Base-by-base conservation (phyloP, 2,329 filamentous ascomycete genomes). In the Ceratocystis huliohia region DNA sequence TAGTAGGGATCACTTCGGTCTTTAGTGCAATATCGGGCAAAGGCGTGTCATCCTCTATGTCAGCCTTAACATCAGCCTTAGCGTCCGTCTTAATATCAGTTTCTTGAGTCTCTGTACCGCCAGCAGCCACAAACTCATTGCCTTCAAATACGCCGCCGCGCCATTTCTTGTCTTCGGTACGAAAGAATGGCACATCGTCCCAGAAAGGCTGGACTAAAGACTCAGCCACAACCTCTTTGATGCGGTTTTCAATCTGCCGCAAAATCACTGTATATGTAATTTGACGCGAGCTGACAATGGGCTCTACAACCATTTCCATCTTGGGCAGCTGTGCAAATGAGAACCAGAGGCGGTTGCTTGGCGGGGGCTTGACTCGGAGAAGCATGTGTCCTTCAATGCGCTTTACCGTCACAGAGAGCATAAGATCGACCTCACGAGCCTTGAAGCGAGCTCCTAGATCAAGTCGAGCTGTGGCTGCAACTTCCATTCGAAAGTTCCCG, bases 291-390 rank as follows among this genome's bases (percentile, higher is more conserved):
- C 92, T 96, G 63, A 99, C 91, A 70, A 99, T 92, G 2, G 94
- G 94, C 74, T 97, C 91, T 56, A 97, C 90, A n/a, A 85, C 85
- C 81, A 96, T 86, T 69, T 96, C 91, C 78, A 99, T 88, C 73
- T 93, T 92, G 20, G 94, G 94, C 81, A 91, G 89, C n/a, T 85
- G 85, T 73, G 95, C 89, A 73, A 99, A 99, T 0, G 91, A 88
- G 70, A 97, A 84, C 94, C 94, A 99, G n/a, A 96, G 75, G 50
- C 94, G 85, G 74, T 99, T 99, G 75, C 91, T 96, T 0, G 94
- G 94, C 17, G 93, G 91, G 5, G 94, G 90, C 75, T 99, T 99
- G 75, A 97, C 86, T 72, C 91, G 88, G 72, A 96, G 81, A 37
- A 96, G 77, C 59, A 89, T 76, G 71, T 96, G 93, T 0, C 94